Evolutionary conservation across 2,329 filamentous ascomycete genomes (phyloP), one percentile per base, ranked within the genome.

Genomic region (Fonsecaea monophora): DNA sequence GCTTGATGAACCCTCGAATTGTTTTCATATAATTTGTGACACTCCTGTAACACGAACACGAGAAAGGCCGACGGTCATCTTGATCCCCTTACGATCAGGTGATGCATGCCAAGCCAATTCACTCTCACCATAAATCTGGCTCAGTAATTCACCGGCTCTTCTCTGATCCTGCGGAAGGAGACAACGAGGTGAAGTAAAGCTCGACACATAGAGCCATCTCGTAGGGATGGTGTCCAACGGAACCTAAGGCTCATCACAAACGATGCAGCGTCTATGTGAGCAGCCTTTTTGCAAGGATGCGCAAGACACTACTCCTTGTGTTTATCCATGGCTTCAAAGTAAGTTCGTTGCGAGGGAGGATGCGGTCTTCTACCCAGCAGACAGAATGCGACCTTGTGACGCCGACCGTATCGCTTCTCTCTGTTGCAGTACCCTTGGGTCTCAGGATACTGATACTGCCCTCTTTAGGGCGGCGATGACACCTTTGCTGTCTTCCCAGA

Each of bases 321-420:
- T 82, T 82, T 65, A 81, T 83, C 35, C 81, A 83, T 66, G 81
- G 81, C 45, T 83, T 83, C 73, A 81, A 82, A 77, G 81, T 82
- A 71, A 45, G 74, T 60, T 13, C 30, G 38, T 13, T 21, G 35
- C 38, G 4, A 21, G 2, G 25, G 18, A 45, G 15, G 18, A 21
- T 18, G 30, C 30, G 25, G 25, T 25, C 25, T 25, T 18, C 38
- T 60, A 21, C 10, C 25, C 25, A 15, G 32, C 57, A 60, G n/a
- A 25, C 25, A 60, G 40, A 18, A 25, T 62, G 13, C 53, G 42
- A 30, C 8, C 35, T 13, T 21, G 32, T 25, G 50, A 12, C 21
- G 4, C 18, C 21, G 10, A 21, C 18, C 9, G 3, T 32, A 18
- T 54, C 50, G 13, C 25, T 12, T 18, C 5, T 2, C 45, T 50